Conservation (phyloP, 2,329 filamentous ascomycete species). For the Aspergillus unguis region DNA sequence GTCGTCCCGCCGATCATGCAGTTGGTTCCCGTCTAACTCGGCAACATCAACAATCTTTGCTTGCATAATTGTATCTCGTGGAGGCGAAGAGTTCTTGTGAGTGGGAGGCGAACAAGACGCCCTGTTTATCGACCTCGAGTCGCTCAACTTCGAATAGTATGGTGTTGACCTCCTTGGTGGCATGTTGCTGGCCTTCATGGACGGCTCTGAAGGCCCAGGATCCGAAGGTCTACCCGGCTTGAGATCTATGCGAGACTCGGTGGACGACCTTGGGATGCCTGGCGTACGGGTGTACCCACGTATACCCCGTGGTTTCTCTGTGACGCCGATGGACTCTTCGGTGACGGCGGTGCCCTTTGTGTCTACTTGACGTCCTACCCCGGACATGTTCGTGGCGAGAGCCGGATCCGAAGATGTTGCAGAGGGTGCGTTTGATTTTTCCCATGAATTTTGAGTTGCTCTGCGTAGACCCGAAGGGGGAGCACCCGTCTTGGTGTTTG, state of each 20-base stretch:
- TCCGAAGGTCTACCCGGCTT: constrained; percentile 12
- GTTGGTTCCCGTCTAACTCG: constrained; percentile 36
- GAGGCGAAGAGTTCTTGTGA: constrained; percentile 1
- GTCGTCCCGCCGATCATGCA: constrained; percentile 17
- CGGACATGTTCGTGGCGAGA: constrained; percentile 14
- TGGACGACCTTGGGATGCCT: constrained; percentile 27
- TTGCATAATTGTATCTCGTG: constrained; percentile 5
- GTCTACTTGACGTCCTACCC: constrained; percentile 15
- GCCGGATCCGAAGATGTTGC: constrained; percentile 20
- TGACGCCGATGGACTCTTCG: constrained; percentile 13
- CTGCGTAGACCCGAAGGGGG: constrained; percentile 28
- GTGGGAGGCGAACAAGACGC: constrained; percentile 5
- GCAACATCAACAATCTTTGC: constrained; percentile 28
- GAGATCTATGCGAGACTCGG: constrained; percentile 24
- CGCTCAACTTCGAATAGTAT: constrained; percentile 1
- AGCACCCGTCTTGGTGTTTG: constrained; percentile 21
- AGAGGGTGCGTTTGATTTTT: constrained; percentile 23
- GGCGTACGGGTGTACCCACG: constrained; percentile 39
- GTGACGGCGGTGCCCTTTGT: constrained; percentile 1
- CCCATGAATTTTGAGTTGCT: constrained; percentile 21
- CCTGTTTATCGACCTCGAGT: not conserved
- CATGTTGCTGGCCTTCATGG: constrained; percentile 2
- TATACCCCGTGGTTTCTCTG: constrained; percentile 24
- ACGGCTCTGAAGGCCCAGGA: not conserved
- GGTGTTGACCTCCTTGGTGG: constrained; percentile 11